Conservation (phyloP, 371 early-diverging fungal genomes). For the Blyttiomyces sp. region DNA sequence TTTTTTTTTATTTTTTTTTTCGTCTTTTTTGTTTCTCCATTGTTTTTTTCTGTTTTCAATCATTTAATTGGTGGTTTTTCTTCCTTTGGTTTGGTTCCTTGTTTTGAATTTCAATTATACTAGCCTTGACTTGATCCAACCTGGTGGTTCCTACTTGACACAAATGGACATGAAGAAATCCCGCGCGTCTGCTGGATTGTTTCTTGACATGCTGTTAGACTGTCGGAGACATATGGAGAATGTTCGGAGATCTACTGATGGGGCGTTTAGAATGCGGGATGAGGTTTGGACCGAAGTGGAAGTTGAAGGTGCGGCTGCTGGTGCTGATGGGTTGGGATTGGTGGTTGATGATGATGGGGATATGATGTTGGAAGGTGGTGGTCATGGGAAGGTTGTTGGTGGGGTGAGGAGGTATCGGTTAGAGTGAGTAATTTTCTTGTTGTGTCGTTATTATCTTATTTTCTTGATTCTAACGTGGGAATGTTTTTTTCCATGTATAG, state of each 20-base stretch:
- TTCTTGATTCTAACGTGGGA: neutral
- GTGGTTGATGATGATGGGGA: neutral
- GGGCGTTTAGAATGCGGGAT: slow-evolving; percentile 26
- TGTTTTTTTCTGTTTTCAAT: neutral
- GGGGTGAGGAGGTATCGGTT: slow-evolving; percentile 15
- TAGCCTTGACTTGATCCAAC: slow-evolving; percentile 16
- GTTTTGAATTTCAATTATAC: neutral
- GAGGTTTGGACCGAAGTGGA: slow-evolving; percentile 24
- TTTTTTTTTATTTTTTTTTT: slow-evolving; percentile 21
- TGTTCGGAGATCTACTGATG: slow-evolving; percentile 29
- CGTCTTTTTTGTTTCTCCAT: slow-evolving; percentile 54
- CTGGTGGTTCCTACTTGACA: slow-evolving; percentile 42
- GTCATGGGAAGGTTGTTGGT: neutral
- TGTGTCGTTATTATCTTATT: neutral
- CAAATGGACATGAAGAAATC: slow-evolving; percentile 62
- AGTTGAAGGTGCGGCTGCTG: neutral
- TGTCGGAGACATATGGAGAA: slow-evolving; percentile 44
- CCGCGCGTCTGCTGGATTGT: slow-evolving; percentile 44
- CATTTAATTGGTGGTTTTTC: neutral
- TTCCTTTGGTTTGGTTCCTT: neutral
- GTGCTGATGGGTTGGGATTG: neutral
- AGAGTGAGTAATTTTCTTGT: slow-evolving; percentile 11
- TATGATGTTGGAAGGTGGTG: neutral
- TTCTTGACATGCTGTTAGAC: slow-evolving; percentile 73
- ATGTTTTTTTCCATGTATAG: neutral